Conservation (phyloP, 2,329 filamentous ascomycete genomes). For the Cladosporium sp. region DNA sequence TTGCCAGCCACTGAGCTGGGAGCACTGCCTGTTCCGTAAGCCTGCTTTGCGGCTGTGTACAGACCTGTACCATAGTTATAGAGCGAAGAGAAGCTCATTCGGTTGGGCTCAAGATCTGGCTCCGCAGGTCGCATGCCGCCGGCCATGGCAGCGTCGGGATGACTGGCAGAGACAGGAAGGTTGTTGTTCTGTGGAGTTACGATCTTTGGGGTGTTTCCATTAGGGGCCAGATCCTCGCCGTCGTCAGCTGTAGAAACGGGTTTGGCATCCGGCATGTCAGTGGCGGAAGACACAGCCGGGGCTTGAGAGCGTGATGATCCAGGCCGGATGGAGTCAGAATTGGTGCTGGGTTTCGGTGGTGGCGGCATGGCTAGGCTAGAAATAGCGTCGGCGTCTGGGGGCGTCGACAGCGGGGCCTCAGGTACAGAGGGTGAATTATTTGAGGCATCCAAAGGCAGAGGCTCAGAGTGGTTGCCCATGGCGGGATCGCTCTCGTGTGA, state of each 20-base stretch:
- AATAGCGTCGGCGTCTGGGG: conserved; percentile 7
- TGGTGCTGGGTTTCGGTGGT: conserved; percentile 14
- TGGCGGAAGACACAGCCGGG: not conserved
- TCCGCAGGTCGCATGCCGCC: conserved; percentile 28
- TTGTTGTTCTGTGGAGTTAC: conserved; percentile 8
- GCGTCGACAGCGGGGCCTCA: not conserved
- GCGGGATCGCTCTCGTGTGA: not conserved
- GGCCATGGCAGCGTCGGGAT: conserved; percentile 24
- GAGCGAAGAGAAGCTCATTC: conserved; percentile 71
- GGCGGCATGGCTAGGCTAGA: conserved; percentile 18
- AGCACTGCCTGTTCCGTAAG: conserved; percentile 42
- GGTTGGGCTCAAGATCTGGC: conserved; percentile 54
- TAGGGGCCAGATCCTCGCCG: conserved; percentile 1
- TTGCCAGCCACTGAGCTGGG: conserved; percentile 47
- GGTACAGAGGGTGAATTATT: not conserved
- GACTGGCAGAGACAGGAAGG: conserved; percentile 18
- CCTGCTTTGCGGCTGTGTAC: conserved; percentile 53
- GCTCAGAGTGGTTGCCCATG: not conserved
- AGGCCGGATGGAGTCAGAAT: conserved; percentile 13
- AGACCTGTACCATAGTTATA: conserved; percentile 67
- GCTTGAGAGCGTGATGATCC: not conserved
- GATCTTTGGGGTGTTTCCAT: conserved; percentile 10
- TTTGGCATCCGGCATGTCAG: conserved; percentile 8
- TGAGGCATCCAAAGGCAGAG: not conserved
- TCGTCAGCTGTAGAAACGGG: not conserved